Base-by-base conservation (phyloP, 495 filamentous ascomycete genomes). In the Lasiosphaeriaceae sp. region DNA sequence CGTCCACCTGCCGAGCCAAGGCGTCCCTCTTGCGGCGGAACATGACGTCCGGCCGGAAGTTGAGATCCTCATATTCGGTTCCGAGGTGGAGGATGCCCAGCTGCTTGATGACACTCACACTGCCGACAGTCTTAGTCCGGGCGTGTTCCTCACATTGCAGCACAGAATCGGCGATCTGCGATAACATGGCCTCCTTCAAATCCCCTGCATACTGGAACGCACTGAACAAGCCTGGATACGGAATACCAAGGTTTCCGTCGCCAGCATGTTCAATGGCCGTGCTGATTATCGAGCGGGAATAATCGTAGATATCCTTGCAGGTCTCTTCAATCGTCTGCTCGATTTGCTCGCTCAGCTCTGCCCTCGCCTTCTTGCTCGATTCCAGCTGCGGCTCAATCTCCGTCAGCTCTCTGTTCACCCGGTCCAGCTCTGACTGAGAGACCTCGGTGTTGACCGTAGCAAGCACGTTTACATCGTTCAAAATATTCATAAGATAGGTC, bases 131-230 rank as follows among this genome's bases (percentile, higher is more conserved):
- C 74, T 85, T 86, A 44, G 72, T 74, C 16, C 92, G 83, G 26
- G 93, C 94, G 59, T 90, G 83, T 37, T 95, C 87, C 71, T 98
- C 94, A 63, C 91, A 96, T 16, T 74, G 65, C 0, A 77, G 80
- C 19, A 97, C 92, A 0, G 90, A 86, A 2, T 81, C 76, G 2
- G 92, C 85, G 44, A 98, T 90, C 55, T 90, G 84, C 31, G 91
- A 83, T 3, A 98, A 80, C 87, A 98, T 97, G 6, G 93, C 92
- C 47, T 86, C 76, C 69, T 96, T 93, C 57, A 97, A 73, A 41
- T 96, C 91, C 60, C 97, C 95, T 11, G 94, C 94, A 71, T 94
- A 98, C 61, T 92, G 80, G 78, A 94, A 97, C 1, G 85, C 91
- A 23, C 81, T 78, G 62, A 94, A 86, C 9, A 97, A 65, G 29